A percentile compares a stretch with the other conserved stretches of the same genome.
Conservation (phyloP, 2,329 filamentous ascomycete species). For the Didymella segeticola region DNA sequence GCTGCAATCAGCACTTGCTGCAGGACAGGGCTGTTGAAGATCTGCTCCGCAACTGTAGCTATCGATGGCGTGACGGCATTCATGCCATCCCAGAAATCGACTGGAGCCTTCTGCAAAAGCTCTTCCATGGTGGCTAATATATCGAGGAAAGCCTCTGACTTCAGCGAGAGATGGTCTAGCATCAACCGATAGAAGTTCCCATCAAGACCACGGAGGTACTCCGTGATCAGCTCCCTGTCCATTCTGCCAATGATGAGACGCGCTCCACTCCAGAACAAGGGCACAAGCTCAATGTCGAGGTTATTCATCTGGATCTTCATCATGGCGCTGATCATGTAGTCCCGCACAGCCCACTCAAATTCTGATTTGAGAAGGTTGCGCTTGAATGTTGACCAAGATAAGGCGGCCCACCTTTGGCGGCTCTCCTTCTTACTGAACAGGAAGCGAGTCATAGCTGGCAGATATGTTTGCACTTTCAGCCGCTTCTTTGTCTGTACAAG, state of each 20-base stretch:
- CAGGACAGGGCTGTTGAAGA: conserved; percentile 76
- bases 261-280: conserved; percentile 81
- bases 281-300: conserved; percentile 61
- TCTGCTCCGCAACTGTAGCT: conserved; percentile 80
- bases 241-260: conserved; percentile 76
- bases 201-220: conserved; percentile 80
- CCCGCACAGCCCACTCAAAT: conserved; percentile 87
- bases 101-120: conserved; percentile 76
- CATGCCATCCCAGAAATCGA: conserved; percentile 88
- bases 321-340: conserved; percentile 73
- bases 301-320: conserved; percentile 65
- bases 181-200: conserved; percentile 68
- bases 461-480: conserved; percentile 75
- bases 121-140: conserved; percentile 73
- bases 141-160: conserved; percentile 65
- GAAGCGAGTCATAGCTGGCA: conserved; percentile 85
- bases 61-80: conserved; percentile 81
- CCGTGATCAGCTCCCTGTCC: conserved; percentile 75
- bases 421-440: conserved; percentile 75
- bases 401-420: conserved; percentile 71
- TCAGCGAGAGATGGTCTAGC: conserved; percentile 67
- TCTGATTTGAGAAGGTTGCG: conserved; percentile 71
- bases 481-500: conserved; percentile 79
- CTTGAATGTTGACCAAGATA: conserved; percentile 71
- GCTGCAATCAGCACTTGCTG: conserved; percentile 63